These are phyloP conservation scores for Kodamaea lidongshanica DNA, from an alignment of 805 yeast species.

Conservation along the genomic window DNA sequence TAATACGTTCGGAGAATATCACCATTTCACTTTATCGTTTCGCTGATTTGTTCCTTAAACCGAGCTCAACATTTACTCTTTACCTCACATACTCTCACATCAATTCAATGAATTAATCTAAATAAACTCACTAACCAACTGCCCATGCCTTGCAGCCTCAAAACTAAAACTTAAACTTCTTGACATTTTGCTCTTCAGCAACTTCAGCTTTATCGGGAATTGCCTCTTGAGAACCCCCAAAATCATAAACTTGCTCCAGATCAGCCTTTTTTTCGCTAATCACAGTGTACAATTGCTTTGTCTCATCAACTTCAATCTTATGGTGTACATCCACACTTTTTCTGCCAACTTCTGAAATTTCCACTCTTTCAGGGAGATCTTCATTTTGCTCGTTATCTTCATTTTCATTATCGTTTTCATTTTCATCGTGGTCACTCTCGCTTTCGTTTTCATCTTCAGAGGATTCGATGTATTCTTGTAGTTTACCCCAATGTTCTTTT, in stretches of 20 bases:
- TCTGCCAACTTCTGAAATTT: constrained; percentile 12
- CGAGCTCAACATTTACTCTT: too few relatives aligned
- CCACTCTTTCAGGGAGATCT: constrained; percentile 6
- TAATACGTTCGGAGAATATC: too few relatives aligned
- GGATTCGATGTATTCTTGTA: constrained; percentile 26
- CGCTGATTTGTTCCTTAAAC: too few relatives aligned
- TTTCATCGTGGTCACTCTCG: constrained; percentile 40
- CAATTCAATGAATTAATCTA: too few relatives aligned
- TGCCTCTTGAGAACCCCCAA: constrained; percentile 1
- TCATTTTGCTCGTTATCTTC: constrained; percentile 36
- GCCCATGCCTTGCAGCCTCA: constrained; percentile 1
- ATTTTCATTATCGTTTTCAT: constrained; percentile 19
- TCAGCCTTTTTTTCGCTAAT: constrained; percentile 14
- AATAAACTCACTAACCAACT: too few relatives aligned
- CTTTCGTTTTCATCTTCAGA: constrained; percentile 51
- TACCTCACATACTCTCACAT: too few relatives aligned
- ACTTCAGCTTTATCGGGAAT: not conserved
- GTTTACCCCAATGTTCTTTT: constrained; percentile 29
- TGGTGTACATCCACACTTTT: not conserved
- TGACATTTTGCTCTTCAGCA: constrained; percentile 2
- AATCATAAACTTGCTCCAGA: constrained; percentile 7
- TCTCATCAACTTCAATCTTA: constrained; percentile 1
- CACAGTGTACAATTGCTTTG: constrained; percentile 17
- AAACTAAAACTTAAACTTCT: constrained; percentile 3
- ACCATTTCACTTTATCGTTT: too few relatives aligned